Evolutionary conservation across 495 filamentous ascomycete species (phyloP), one percentile per base, ranked within the genome.

Genomic region (Neurospora sp.): DNA sequence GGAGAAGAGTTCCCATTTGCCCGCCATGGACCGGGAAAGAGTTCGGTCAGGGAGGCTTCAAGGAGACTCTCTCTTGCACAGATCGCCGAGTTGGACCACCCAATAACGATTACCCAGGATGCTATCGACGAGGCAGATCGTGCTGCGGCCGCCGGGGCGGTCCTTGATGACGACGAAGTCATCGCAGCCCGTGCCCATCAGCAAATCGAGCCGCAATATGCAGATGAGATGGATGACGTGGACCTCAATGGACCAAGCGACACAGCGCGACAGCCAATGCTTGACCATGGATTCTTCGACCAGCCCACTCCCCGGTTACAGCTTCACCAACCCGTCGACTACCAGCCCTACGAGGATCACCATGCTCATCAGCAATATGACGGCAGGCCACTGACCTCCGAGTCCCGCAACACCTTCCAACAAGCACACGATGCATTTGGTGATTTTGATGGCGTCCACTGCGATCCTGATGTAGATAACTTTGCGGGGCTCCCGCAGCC

Each of bases 361-460:
- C 6, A 31, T 31, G 39, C 20, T 35, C 73, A 70, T 14, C 23
- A 10, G 54, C 54, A 35, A 35, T 70, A 75, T 7, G 54, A 78
- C 42, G 75, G 79, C 4, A 80, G 83, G 23, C 87, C 83, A 39
- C 77, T 85, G 35, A 80, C 82, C 11, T 77, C 90, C 23, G 90
- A 87, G 3, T 94, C 93, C 9, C 85, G 80, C 23, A 90, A 90
- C 75, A 94, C 92, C 27, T 90, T 86, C 74, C 90, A 91, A 23
- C 89, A 95, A 79, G 90, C 90, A 2, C 84, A 87, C 78, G 83
- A 84, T 41, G 86, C 96, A 31, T 99, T 98, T 84, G 88, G 87
- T 11, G 93, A 97, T 80, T 99, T 99, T 78, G 96, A 98, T 84
- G 96, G 96, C 71, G 94, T 94, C 14, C 95, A 99, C 82, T 95